Conservation (phyloP, 2,329 filamentous ascomycete genomes). For the Colletotrichum sp. region DNA sequence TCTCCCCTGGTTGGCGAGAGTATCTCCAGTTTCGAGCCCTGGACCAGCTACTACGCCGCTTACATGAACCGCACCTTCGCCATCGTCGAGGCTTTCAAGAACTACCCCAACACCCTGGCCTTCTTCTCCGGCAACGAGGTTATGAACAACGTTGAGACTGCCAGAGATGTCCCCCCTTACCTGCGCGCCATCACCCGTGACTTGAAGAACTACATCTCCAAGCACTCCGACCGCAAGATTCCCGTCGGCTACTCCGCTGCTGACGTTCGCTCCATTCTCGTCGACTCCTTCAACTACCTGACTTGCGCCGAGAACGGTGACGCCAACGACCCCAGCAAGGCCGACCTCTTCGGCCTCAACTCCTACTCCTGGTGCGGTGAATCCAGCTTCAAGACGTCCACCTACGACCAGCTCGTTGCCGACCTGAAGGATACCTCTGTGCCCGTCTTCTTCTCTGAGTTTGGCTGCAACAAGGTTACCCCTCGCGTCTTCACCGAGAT, state of each 20-base stretch:
- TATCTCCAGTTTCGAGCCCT: conserved; percentile 59
- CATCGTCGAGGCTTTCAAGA: conserved; percentile 70
- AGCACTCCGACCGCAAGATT: conserved; percentile 69
- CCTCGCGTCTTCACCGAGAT: conserved; percentile 81
- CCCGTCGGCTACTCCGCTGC: conserved; percentile 84
- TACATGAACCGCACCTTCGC: conserved; percentile 73
- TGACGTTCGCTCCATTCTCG: conserved; percentile 74
- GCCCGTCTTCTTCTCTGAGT: conserved; percentile 84
- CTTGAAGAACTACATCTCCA: conserved; percentile 81
- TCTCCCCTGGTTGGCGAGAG: conserved; percentile 65
- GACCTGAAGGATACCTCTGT: conserved; percentile 71
- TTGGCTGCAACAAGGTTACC: conserved; percentile 75
- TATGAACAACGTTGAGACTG: conserved; percentile 69
- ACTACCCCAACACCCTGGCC: conserved; percentile 69
- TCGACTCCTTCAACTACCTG: conserved; percentile 79
- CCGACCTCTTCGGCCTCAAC: conserved; percentile 80
- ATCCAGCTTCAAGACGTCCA: conserved; percentile 65
- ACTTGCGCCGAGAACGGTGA: conserved; percentile 66
- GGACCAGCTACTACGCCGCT: conserved; percentile 61
- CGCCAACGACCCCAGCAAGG: conserved; percentile 64
- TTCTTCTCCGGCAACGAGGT: conserved; percentile 85
- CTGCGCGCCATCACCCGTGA: conserved; percentile 78
- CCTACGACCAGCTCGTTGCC: conserved; percentile 66
- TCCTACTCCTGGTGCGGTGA: conserved; percentile 73
- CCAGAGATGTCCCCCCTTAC: conserved; percentile 69